Base-by-base conservation (phyloP, 1,284 basidiomycete species). In the Phellopilus nigrolimitatus region DNA sequence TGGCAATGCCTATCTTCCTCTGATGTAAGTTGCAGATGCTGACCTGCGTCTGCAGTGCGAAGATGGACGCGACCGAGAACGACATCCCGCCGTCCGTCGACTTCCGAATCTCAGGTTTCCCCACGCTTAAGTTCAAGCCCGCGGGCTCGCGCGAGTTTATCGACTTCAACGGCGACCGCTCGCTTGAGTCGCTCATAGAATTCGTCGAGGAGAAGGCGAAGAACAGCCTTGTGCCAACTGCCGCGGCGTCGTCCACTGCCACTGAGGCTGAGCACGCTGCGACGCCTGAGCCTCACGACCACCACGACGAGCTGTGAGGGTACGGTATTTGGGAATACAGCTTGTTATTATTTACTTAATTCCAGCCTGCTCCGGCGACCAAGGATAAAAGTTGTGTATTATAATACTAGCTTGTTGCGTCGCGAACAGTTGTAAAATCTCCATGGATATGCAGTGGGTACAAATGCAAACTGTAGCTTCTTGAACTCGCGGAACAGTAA, bases 1-100 rank as follows among this genome's bases (percentile, higher is more conserved):
- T 70, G 33, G 6, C n/a, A 5, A 25, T 24, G 6, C 13, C 17
- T 45, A 56, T 27, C 13, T 25, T 19, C 55, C 19, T 25, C 43
- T 43, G 13, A 47, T 30, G 12, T 37, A 3, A 15, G n/a, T 37
- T 17, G 3, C n/a, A 7, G 7, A 10, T 7, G n/a, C 34, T 37
- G 34, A 37, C 34, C 8, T 31, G 49, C n/a, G 52, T 52, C n/a
- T 55, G n/a, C 59, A 93, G 89, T 68, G 92, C 90, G 62, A 97
- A 98, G 75, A 88, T 98, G 79, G 95, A 99, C 64, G 92, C 92
- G 4, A 89, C 86, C 56, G 92, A 95, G 71, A 99, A 99, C 69
- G 97, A 99, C 68, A 78, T 99, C 24, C 97, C 97, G 42, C 76
- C 86, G 24, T 80, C 80, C 13, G 82, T 88, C 48, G 84, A 88